Evolutionary conservation across 169 alveolate genomes (phyloP).

Genomic region (Eimeria nieschulzi): DNA sequence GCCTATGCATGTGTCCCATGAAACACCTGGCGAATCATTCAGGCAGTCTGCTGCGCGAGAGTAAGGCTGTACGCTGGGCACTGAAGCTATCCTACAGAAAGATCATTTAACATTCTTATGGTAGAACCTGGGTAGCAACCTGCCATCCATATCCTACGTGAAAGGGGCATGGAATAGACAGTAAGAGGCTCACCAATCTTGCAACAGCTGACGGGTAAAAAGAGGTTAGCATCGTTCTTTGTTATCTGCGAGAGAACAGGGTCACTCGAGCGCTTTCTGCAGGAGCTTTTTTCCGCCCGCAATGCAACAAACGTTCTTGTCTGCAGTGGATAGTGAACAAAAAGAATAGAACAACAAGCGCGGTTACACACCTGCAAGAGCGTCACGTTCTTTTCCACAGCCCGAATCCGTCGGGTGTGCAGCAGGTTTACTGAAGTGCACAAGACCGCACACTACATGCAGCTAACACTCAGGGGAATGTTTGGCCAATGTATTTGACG

Average conservation of each 20-base stretch:
- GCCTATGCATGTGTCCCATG: too few relatives aligned
- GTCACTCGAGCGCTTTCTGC: neutral
- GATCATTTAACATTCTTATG: too few relatives aligned
- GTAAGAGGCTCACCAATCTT: conserved; percentile 49
- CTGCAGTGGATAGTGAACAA: neutral
- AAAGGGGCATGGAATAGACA: too few relatives aligned
- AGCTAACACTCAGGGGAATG: too few relatives aligned
- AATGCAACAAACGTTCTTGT: neutral
- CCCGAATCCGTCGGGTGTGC: conserved; percentile 69
- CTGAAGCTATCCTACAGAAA: too few relatives aligned
- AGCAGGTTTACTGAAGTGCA: conserved; percentile 47
- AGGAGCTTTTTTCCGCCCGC: too few relatives aligned
- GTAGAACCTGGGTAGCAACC: too few relatives aligned
- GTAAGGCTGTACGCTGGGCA: too few relatives aligned
- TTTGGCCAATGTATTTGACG: too few relatives aligned
- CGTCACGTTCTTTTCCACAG: conserved; percentile 64
- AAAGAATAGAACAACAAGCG: neutral
- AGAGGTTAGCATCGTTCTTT: conserved; percentile 34
- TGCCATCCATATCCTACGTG: too few relatives aligned
- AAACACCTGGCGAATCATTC: too few relatives aligned
- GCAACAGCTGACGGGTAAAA: conserved; percentile 44
- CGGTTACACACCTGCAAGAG: conserved; percentile 51
- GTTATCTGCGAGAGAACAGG: conserved; percentile 27
- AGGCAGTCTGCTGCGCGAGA: too few relatives aligned
- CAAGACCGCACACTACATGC: neutral